Conservation (phyloP, 1,284 basidiomycete species). For the Tremellales sp. region DNA sequence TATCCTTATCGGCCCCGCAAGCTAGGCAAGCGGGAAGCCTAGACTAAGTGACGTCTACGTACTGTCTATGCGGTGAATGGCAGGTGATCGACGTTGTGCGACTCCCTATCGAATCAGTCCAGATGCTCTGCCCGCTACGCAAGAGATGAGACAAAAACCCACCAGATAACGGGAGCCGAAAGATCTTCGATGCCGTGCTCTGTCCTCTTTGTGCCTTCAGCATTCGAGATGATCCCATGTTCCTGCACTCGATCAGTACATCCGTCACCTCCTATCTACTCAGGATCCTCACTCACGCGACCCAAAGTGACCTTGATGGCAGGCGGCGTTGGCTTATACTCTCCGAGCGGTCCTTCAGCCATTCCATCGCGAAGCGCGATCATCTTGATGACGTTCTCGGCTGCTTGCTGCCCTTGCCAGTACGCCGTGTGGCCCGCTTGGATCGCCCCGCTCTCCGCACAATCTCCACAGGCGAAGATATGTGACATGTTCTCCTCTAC, state of each 20-base stretch:
- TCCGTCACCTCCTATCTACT: not conserved
- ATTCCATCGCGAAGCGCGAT: conserved; percentile 21
- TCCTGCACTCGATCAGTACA: conserved; percentile 32
- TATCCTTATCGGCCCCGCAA: too few relatives aligned
- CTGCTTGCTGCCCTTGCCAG: conserved; percentile 53
- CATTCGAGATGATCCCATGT: conserved; percentile 53
- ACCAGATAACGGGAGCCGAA: conserved; percentile 53
- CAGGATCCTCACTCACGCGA: conserved; percentile 35
- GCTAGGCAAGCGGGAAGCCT: too few relatives aligned
- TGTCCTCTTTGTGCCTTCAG: conserved; percentile 52
- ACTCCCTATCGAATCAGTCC: not conserved
- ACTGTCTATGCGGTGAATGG: not conserved
- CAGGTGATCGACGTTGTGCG: not conserved
- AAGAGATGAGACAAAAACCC: too few relatives aligned
- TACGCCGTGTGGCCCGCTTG: conserved; percentile 66
- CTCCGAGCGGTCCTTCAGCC: conserved; percentile 49
- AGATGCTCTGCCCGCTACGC: too few relatives aligned
- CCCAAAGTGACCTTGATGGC: conserved; percentile 70
- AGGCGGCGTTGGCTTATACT: conserved; percentile 57
- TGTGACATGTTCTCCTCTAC: conserved; percentile 24
- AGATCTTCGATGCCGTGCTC: conserved; percentile 54
- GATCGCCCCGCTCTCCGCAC: conserved; percentile 49
- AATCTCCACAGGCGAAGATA: conserved; percentile 50
- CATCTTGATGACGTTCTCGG: conserved; percentile 45
- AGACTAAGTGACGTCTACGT: too few relatives aligned